These are phyloP conservation scores for Penicillium cataractarum DNA, from an alignment of 495 filamentous ascomycete genomes.

Conservation along the genomic window DNA sequence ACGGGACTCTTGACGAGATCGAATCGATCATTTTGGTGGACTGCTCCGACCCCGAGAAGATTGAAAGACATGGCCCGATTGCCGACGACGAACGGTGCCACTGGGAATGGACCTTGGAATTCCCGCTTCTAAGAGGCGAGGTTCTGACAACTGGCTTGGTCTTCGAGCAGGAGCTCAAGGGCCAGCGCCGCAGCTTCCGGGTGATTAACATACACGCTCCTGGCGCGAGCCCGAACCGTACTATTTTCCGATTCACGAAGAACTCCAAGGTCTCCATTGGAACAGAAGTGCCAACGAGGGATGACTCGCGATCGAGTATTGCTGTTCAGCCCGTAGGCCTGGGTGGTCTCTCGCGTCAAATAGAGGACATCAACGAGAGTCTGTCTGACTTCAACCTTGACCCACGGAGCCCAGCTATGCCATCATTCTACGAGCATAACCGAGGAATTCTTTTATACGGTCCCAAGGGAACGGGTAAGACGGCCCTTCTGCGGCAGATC, in stretches of 20 bases:
- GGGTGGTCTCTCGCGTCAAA: slow-evolving; percentile 65
- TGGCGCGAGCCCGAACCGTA: slow-evolving; percentile 30
- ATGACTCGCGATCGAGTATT: slow-evolving; percentile 25
- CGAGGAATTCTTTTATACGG: slow-evolving; percentile 77
- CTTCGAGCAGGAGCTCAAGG: slow-evolving; percentile 53
- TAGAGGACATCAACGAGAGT: slow-evolving; percentile 66
- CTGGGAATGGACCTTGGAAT: slow-evolving; percentile 68
- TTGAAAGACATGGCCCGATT: slow-evolving; percentile 36
- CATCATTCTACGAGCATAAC: slow-evolving; percentile 45
- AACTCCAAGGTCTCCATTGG: slow-evolving; percentile 40
- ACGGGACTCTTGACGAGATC: slow-evolving; percentile 43
- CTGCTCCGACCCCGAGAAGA: slow-evolving; percentile 44
- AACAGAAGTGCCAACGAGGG: slow-evolving; percentile 22
- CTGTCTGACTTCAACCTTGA: slow-evolving; percentile 59
- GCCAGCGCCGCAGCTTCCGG: slow-evolving; percentile 49
- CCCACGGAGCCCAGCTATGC: slow-evolving; percentile 41
- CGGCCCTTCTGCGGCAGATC: slow-evolving; percentile 68
- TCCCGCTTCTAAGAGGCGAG: slow-evolving; percentile 55
- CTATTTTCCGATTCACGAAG: slow-evolving; percentile 41
- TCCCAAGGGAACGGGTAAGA: slow-evolving; percentile 82
- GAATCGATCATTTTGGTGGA: slow-evolving; percentile 54
- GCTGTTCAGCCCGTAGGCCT: slow-evolving; percentile 47
- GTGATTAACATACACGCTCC: slow-evolving; percentile 40
- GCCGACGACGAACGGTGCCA: slow-evolving; percentile 51
- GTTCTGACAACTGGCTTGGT: slow-evolving; percentile 44